A percentile compares a stretch with the other conserved stretches of the same genome.
Evolutionary conservation across 306 rosid species (phyloP).

Genomic region (Cucurbita maxima): DNA sequence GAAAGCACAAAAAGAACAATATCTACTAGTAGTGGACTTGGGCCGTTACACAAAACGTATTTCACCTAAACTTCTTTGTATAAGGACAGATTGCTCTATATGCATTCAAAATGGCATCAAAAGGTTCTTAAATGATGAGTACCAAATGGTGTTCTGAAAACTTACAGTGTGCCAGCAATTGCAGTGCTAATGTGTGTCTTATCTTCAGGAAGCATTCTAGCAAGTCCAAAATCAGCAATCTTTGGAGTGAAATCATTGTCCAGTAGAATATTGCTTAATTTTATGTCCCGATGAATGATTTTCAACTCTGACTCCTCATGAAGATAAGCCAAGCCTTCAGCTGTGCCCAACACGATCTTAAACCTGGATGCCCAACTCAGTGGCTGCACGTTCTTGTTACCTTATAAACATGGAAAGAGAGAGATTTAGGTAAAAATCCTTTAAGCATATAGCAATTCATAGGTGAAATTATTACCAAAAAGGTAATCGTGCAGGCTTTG

Average conservation of each 20-base stretch:
- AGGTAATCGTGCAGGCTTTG: conserved; percentile 47
- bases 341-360: conserved; percentile 42
- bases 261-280: conserved; percentile 44
- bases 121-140: not conserved
- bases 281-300: conserved; percentile 60
- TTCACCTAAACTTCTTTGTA: not conserved
- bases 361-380: conserved; percentile 44
- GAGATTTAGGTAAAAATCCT: not conserved
- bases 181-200: conserved; percentile 38
- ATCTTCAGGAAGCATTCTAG: conserved; percentile 21
- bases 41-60: not conserved
- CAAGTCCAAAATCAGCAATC: conserved; percentile 59
- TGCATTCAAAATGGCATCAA: not conserved
- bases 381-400: conserved; percentile 19
- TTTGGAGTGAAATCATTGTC: conserved; percentile 46
- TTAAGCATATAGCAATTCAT: not conserved
- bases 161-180: conserved; percentile 48
- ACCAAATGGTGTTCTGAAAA: not conserved
- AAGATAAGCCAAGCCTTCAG: conserved; percentile 59
- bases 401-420: not conserved
- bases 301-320: conserved; percentile 45
- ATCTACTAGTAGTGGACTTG: no score
- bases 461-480: conserved; percentile 17
- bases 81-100: not conserved
- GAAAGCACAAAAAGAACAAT: no score